Conservation (phyloP, 345 rosid species). For the Sonneratia caseolaris region DNA sequence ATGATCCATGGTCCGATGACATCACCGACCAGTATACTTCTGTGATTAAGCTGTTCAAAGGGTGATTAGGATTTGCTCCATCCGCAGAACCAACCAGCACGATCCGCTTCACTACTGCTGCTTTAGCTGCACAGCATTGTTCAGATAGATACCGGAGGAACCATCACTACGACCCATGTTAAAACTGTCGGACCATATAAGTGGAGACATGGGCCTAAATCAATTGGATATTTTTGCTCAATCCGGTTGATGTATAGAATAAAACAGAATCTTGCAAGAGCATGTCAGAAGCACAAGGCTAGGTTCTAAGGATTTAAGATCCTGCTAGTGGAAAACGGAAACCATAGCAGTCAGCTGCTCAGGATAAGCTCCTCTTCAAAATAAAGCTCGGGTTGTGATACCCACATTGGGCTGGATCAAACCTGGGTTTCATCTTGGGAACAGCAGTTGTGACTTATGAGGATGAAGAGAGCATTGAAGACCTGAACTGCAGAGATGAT, state of each 20-base stretch:
- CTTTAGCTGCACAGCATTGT: conserved; percentile 46
- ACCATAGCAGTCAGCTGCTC: conserved; percentile 48
- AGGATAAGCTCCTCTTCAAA: conserved; percentile 90
- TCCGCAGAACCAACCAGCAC: conserved; percentile 97
- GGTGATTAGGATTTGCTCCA: conserved; percentile 64
- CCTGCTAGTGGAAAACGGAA: neutral
- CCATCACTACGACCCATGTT: neutral
- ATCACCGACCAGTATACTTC: conserved; percentile 73
- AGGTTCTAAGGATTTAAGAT: neutral
- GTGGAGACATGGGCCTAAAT: conserved; percentile 34
- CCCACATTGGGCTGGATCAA: conserved; percentile 72
- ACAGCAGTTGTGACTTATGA: conserved; percentile 57
- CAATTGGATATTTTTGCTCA: conserved; percentile 95
- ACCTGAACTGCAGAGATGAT: conserved; percentile 59
- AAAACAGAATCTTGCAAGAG: too few species aligned
- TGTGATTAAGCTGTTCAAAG: conserved; percentile 79
- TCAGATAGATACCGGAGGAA: neutral
- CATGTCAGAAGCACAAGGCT: neutral
- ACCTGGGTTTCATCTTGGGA: conserved; percentile 72
- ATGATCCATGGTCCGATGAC: neutral
- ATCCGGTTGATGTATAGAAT: too few species aligned
- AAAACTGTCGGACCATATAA: neutral
- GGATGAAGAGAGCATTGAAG: conserved; percentile 70
- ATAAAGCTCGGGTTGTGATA: conserved; percentile 65
- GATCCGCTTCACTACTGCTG: conserved; percentile 88